Conservation (phyloP, 495 filamentous ascomycete genomes). For the Hypoxylon fragiforme region DNA sequence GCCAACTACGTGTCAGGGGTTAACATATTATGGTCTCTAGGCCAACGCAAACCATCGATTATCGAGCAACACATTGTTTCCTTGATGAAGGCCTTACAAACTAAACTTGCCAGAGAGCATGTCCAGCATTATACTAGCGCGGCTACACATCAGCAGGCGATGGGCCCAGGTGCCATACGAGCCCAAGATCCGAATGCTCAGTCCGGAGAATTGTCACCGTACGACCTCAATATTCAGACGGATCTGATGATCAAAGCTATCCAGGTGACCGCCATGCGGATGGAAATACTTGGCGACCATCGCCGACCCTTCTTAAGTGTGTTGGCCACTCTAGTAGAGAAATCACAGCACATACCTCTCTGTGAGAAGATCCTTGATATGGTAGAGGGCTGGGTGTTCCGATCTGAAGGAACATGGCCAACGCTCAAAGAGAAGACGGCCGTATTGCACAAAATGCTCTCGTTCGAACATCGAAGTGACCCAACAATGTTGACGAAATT, state of each 20-base stretch:
- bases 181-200: conserved; percentile 52
- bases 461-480: conserved; percentile 84
- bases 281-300: conserved; percentile 91
- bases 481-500: conserved; percentile 85
- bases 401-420: conserved; percentile 88
- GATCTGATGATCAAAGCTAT: conserved; percentile 91
- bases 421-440: conserved; percentile 98
- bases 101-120: conserved; percentile 93
- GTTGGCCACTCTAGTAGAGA: conserved; percentile 90
- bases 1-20: conserved; percentile 82
- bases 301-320: conserved; percentile 92
- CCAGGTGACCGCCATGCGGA: conserved; percentile 84
- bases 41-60: conserved; percentile 76
- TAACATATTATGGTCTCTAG: conserved; percentile 88
- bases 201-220: conserved; percentile 63
- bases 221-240: conserved; percentile 82
- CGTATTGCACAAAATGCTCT: conserved; percentile 94
- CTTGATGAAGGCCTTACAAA: conserved; percentile 90
- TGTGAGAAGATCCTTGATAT: conserved; percentile 91
- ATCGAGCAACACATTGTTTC: conserved; percentile 86
- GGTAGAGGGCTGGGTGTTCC: conserved; percentile 96
- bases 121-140: conserved; percentile 70
- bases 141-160: conserved; percentile 46
- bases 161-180: conserved; percentile 45
- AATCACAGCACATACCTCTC: conserved; percentile 78